phyloP scores from a whole-genome alignment of 164 flowering plant genomes.

The Liriodendron chinense region DNA sequence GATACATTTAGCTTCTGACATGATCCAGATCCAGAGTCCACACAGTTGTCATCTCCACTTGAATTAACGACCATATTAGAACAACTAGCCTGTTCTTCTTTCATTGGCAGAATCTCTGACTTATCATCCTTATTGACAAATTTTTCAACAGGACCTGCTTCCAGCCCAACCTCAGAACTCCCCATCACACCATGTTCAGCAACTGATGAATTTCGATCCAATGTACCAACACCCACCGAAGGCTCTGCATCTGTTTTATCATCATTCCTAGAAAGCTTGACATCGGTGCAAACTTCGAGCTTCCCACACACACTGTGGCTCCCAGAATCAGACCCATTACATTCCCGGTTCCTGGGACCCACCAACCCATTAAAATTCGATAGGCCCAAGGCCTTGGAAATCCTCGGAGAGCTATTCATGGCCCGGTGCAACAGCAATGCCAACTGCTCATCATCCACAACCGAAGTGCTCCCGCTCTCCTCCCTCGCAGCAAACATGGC shows the following conservation, averaged over 20 bases:
- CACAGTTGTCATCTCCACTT: conserved; percentile 24
- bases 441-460: conserved; percentile 40
- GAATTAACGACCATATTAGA: conserved; percentile 23
- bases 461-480: conserved; percentile 2
- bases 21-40: conserved; percentile 22
- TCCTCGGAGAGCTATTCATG: conserved; percentile 56
- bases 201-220: conserved; percentile 10
- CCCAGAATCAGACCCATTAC: conserved; percentile 10
- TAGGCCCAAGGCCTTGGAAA: conserved; percentile 26
- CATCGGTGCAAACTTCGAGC: conserved; percentile 13
- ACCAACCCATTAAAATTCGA: conserved; percentile 11
- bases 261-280: conserved; percentile 10
- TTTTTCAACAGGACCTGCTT: conserved; percentile 3
- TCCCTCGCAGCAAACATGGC: conserved; percentile 15
- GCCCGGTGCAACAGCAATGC: conserved; percentile 48
- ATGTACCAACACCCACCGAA: background rate
- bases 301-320: conserved; percentile 17
- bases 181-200: conserved; percentile 3
- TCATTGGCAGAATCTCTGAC: conserved; percentile 9
- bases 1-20: conserved; percentile 6
- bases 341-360: conserved; percentile 1
- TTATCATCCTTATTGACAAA: conserved; percentile 7
- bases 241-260: conserved; percentile 13
- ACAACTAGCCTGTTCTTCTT: conserved; percentile 39
- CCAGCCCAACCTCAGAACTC: background rate